Evolutionary conservation across 805 yeast genomes (phyloP).

Genomic region (Blastobotrys peoriensis): DNA sequence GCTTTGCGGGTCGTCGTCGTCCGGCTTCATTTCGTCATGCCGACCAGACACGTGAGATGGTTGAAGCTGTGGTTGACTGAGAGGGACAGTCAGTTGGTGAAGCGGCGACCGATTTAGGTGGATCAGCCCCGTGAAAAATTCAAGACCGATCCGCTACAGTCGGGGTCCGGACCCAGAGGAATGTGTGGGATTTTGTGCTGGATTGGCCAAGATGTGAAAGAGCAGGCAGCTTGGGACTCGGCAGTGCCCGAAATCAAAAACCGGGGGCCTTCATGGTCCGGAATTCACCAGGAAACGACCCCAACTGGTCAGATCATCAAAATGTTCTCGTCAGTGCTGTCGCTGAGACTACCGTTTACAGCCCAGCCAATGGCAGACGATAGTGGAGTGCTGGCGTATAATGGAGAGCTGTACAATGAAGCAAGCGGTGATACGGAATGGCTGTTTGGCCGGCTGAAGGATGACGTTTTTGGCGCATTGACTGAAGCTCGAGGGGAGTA

Average conservation of each 20-base stretch:
- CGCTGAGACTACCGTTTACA: constrained; percentile 73
- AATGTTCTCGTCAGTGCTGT: constrained; percentile 64
- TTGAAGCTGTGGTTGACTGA: no score
- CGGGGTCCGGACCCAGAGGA: no score
- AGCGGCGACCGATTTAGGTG: no score
- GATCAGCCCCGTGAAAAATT: no score
- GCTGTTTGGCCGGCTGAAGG: constrained; percentile 36
- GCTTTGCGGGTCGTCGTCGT: no score
- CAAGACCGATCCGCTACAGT: no score
- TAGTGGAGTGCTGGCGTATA: constrained; percentile 57
- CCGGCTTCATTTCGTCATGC: no score
- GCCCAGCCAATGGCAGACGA: constrained; percentile 54
- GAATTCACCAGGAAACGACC: background rate
- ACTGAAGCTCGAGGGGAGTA: constrained; percentile 68
- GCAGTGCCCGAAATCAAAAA: background rate
- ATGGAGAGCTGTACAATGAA: constrained; percentile 79
- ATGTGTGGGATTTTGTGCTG: constrained; percentile 18
- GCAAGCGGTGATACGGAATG: constrained; percentile 58
- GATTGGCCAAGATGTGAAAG: background rate
- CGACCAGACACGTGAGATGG: no score
- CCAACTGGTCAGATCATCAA: background rate
- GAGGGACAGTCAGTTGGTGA: no score
- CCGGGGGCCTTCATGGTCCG: background rate
- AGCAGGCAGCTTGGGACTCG: background rate
- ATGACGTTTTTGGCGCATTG: constrained; percentile 40